phyloP scores from a whole-genome alignment of 257 asterid species.

The Nicotiana attenuata region DNA sequence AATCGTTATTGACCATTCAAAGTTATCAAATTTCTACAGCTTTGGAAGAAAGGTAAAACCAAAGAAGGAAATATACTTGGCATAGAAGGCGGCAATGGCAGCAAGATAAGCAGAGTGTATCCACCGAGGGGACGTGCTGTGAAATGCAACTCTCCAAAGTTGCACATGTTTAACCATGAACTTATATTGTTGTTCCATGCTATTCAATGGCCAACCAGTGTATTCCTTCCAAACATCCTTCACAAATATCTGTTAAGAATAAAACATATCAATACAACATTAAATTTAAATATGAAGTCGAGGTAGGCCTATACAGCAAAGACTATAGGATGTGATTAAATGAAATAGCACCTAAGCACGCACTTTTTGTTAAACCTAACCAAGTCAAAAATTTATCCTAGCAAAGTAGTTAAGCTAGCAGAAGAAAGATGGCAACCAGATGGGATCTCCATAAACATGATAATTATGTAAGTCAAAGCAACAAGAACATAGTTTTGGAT shows the following conservation, averaged over 20 bases:
- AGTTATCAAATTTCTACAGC: background rate
- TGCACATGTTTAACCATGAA: constrained; percentile 97
- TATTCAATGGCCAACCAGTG: constrained; percentile 92
- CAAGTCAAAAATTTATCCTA: background rate
- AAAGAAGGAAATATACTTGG: constrained; percentile 53
- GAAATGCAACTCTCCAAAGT: constrained; percentile 93
- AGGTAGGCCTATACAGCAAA: background rate
- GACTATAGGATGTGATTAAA: too few relatives aligned
- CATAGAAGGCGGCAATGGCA: constrained; percentile 92
- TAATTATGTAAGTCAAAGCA: background rate
- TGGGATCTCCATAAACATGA: background rate
- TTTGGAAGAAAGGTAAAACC: background rate
- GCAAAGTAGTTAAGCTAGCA: background rate
- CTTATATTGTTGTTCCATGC: constrained; percentile 91
- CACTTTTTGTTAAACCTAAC: too few relatives aligned
- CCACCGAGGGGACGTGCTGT: constrained; percentile 93
- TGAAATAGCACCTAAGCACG: too few relatives aligned
- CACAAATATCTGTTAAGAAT: constrained; percentile 47
- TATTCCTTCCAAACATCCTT: constrained; percentile 98
- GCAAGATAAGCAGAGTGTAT: constrained; percentile 82
- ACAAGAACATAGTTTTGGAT: background rate
- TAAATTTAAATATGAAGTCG: background rate
- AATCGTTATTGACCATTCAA: background rate
- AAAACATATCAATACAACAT: background rate
- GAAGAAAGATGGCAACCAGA: background rate